phyloP scores from a whole-genome alignment of 106 monocot species.

The Phalaenopsis aphrodite region DNA sequence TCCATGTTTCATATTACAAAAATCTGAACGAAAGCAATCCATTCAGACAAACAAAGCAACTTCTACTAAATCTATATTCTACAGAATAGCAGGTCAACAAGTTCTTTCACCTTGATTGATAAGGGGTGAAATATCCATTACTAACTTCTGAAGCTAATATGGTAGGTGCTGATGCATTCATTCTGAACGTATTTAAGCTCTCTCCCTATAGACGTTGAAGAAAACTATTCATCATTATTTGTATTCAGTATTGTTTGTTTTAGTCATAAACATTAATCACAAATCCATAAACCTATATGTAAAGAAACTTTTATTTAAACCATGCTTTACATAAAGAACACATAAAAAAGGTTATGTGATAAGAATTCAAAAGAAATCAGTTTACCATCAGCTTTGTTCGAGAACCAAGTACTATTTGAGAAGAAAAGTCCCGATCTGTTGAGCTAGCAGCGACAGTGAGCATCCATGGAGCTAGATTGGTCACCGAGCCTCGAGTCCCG shows the following conservation, averaged over 20 bases:
- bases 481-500: conserved; percentile 48
- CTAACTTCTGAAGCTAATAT: conserved; percentile 60
- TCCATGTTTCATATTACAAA: background rate
- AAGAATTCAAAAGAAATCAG: background rate
- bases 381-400: conserved; percentile 47
- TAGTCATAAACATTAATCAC: background rate
- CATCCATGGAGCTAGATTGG: conserved; percentile 89
- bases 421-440: conserved; percentile 65
- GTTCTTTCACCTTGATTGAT: conserved; percentile 54
- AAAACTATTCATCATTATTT: too few species aligned
- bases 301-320: too few species aligned
- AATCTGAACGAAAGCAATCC: background rate
- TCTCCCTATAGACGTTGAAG: conserved; percentile 42
- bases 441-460: conserved; percentile 74
- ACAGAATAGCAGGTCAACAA: background rate
- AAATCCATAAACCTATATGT: too few species aligned
- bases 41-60: conserved; percentile 1
- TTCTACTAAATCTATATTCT: background rate
- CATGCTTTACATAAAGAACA: too few species aligned
- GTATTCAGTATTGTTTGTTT: background rate
- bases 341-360: too few species aligned
- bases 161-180: conserved; percentile 47
- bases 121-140: conserved; percentile 75
- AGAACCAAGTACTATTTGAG: conserved; percentile 47
- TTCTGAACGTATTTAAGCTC: conserved; percentile 44